Conservation (phyloP, 345 rosid genomes). For the Garcia nutans region DNA sequence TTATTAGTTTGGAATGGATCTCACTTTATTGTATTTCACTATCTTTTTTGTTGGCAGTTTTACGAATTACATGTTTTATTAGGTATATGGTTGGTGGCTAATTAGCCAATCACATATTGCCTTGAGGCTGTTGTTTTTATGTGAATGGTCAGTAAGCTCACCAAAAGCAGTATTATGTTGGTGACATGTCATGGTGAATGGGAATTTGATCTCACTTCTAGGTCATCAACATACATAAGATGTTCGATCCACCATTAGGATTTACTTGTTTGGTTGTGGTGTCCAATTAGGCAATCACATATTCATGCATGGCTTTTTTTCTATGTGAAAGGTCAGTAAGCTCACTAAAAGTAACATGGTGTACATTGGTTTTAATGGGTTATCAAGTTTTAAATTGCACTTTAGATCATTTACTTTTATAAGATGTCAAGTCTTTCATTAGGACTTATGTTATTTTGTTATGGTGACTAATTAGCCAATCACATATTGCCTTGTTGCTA, state of each 20-base stretch:
- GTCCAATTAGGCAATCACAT: conserved; percentile 46
- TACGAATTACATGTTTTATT: neutral
- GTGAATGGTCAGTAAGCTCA: conserved; percentile 67
- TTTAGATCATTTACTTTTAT: neutral
- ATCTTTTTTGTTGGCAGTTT: neutral
- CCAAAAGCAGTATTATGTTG: conserved; percentile 33
- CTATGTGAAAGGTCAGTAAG: conserved; percentile 49
- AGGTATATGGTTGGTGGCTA: neutral
- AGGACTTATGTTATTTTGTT: neutral
- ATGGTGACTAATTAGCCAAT: conserved; percentile 16
- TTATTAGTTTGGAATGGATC: neutral
- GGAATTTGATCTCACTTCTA: conserved; percentile 28
- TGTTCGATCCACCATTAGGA: neutral
- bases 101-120: conserved; percentile 12
- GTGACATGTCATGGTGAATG: conserved; percentile 25
- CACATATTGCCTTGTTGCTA: neutral
- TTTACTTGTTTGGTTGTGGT: conserved; percentile 14
- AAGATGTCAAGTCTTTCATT: neutral
- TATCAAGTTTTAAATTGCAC: conserved; percentile 21
- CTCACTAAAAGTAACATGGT: conserved; percentile 31
- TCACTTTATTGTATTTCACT: neutral
- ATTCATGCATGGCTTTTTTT: conserved; percentile 22
- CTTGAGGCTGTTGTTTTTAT: conserved; percentile 24
- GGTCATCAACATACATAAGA: conserved; percentile 28
- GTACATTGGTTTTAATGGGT: conserved; percentile 30